phyloP scores from a whole-genome alignment of 2,329 filamentous ascomycete species.

The Ascochyta viciae-villosae region DNA sequence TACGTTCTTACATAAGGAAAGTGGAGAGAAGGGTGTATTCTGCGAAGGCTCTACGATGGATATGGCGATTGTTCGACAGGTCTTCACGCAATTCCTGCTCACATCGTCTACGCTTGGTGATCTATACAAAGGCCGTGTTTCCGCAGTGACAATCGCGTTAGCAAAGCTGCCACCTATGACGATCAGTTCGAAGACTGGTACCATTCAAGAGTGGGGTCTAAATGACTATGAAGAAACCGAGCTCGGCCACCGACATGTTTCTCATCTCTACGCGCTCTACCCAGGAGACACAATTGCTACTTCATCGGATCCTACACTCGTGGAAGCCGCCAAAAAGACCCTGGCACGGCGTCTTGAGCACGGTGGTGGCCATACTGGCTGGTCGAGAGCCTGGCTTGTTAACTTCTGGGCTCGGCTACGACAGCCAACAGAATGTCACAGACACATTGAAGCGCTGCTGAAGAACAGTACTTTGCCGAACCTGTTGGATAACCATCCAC shows the following conservation, averaged over 20 bases:
- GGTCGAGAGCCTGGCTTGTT: conserved; percentile 61
- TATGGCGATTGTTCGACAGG: conserved; percentile 52
- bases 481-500: conserved; percentile 47
- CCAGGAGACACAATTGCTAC: conserved; percentile 54
- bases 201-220: conserved; percentile 35
- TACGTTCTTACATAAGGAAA: conserved; percentile 32
- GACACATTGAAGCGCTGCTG: conserved; percentile 52
- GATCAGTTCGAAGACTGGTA: conserved; percentile 39
- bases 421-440: conserved; percentile 47
- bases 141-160: conserved; percentile 11
- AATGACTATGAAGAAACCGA: conserved; percentile 51
- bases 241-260: conserved; percentile 60
- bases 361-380: conserved; percentile 56
- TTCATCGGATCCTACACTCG: conserved; percentile 41
- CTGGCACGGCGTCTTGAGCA: conserved; percentile 39
- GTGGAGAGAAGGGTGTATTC: conserved; percentile 33
- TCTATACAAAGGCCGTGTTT: background rate
- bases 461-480: conserved; percentile 54
- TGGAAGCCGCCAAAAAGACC: conserved; percentile 39
- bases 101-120: conserved; percentile 1
- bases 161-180: conserved; percentile 19
- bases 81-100: conserved; percentile 46
- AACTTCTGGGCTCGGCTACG: conserved; percentile 58
- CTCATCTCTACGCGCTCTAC: conserved; percentile 59
- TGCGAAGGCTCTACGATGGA: conserved; percentile 54